phyloP scores from a whole-genome alignment of 1,139 yeast species.

The Lodderomyces beijingensis region DNA sequence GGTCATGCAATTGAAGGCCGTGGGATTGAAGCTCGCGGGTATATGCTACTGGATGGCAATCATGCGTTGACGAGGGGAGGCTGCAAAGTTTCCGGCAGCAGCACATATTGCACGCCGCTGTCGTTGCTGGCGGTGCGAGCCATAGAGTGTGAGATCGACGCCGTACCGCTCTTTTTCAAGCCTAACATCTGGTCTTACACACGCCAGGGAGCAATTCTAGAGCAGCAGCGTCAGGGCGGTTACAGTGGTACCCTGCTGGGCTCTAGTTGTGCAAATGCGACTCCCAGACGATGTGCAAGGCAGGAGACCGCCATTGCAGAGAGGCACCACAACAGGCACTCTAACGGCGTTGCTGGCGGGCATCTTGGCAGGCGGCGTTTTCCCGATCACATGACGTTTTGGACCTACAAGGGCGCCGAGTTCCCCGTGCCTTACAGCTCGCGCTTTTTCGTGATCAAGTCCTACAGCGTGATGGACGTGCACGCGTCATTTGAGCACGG shows the following conservation, averaged over 20 bases:
- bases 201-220: too few relatives aligned
- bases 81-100: too few relatives aligned
- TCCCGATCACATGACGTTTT: too few relatives aligned
- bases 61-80: too few relatives aligned
- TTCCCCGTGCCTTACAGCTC: constrained; percentile 20
- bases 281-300: too few relatives aligned
- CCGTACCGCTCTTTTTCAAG: constrained; percentile 12
- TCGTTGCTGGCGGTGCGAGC: constrained; percentile 20
- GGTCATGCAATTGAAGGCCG: too few relatives aligned
- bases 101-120: constrained; percentile 17
- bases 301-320: background rate
- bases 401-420: constrained; percentile 20
- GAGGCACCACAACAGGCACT: constrained; percentile 1
- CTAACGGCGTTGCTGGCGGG: constrained; percentile 7
- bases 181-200: constrained; percentile 25
- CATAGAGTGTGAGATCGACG: constrained; percentile 15
- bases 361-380: too few relatives aligned
- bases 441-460: constrained; percentile 54
- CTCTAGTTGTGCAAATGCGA: too few relatives aligned
- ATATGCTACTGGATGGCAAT: too few relatives aligned
- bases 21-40: too few relatives aligned
- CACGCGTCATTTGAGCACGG: constrained; percentile 44
- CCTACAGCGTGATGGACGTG: constrained; percentile 46
- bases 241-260: too few relatives aligned
- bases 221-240: too few relatives aligned